Evolutionary conservation across 345 rosid species (phyloP).

Genomic region (Hibiscus mutabilis): DNA sequence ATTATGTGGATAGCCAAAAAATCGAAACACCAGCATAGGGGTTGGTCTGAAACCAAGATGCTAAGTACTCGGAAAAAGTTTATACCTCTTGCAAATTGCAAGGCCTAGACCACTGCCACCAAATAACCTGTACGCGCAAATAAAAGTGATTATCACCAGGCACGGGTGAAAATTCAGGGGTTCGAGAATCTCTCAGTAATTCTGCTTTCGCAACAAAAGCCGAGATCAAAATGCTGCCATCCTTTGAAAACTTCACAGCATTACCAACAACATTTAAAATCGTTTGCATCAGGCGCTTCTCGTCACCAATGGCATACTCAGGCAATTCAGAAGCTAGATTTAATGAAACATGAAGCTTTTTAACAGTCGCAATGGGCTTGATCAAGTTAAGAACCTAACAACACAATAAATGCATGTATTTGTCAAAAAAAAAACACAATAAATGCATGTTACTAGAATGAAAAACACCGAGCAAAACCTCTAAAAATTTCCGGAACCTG

Average conservation of each 20-base stretch:
- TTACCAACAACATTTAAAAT: conserved; percentile 84
- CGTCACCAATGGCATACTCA: conserved; percentile 77
- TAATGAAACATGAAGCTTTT: conserved; percentile 59
- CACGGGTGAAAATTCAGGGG: conserved; percentile 57
- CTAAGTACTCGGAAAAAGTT: not conserved
- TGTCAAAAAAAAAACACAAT: too few species aligned
- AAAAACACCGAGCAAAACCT: not conserved
- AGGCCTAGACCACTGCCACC: conserved; percentile 97
- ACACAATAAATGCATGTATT: conserved; percentile 18
- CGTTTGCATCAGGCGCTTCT: conserved; percentile 84
- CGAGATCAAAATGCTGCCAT: conserved; percentile 66
- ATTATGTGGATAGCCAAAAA: not conserved
- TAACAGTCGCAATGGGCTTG: conserved; percentile 87
- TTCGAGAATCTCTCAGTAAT: conserved; percentile 46
- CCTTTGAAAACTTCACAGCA: conserved; percentile 94
- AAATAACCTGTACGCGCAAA: conserved; percentile 83
- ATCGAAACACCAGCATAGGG: conserved; percentile 1
- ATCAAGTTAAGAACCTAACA: conserved; percentile 76
- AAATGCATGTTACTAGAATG: conserved; percentile 7
- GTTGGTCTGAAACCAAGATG: not conserved
- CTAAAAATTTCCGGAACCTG: not conserved
- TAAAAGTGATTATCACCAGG: conserved; percentile 71
- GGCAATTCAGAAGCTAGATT: conserved; percentile 92
- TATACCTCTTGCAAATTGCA: conserved; percentile 94
- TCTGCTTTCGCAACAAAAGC: conserved; percentile 74